Base-by-base conservation (phyloP, 192 early-diverging fungal species). In the Nowakowskiella sp. region DNA sequence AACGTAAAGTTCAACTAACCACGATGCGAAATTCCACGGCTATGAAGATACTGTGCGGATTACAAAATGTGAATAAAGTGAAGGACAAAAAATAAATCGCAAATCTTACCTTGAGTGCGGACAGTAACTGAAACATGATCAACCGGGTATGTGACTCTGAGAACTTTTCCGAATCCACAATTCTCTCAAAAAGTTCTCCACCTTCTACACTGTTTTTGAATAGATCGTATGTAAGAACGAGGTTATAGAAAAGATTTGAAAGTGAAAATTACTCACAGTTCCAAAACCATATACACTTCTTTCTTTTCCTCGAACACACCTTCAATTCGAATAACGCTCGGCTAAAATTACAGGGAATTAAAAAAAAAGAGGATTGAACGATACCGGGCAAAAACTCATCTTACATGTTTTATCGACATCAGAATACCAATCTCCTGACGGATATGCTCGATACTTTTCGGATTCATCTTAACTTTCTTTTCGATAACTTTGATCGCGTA, bases 171-270 rank as follows among this genome's bases (percentile, higher is more conserved):
- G 73, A 70, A 28, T 79, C 76, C 19, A 81, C 70, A 46, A 94
- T 86, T 32, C 78, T 79, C 49, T 90, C 87, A 61, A 94, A 94
- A n/a, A 94, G 68, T 59, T 94, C 91, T 28, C 89, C 89, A 51
- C 85, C 88, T 9, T 62, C 51, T 0, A 81, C 82, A 45, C 77
- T 82, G 43, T 23, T 21, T 7, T n/a, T 19, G 24, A 39, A 49
- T 7, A 1, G 77, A 81, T 58, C 62, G 56, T 33, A 55, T 58
- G 27, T 64, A 51, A 32, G 49, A 61, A 21, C 54, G 53, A 9
- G 50, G 36, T 9, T 43, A 32, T 29, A 49, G 55, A 16, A 56
- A 50, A 36, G 58, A 73, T 58, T 26, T 66, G 44, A n/a, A 72
- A 34, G 22, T 49, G 50, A 39, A 49, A 55, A 9, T 13, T 4